Conservation (phyloP, 345 rosid genomes). For the Populus deltoides region DNA sequence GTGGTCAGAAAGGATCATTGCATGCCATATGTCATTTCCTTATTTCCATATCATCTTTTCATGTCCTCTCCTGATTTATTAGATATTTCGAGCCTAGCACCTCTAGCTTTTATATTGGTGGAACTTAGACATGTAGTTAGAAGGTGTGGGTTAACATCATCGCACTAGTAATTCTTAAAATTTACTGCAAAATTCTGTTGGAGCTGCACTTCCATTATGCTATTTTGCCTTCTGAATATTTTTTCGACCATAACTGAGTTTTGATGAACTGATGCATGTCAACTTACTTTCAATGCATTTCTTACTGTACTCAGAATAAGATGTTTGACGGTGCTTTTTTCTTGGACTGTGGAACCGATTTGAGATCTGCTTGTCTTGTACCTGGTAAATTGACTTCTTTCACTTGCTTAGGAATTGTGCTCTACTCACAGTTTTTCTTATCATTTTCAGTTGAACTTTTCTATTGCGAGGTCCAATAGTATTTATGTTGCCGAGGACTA, state of each 20-base stretch:
- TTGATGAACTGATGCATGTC: neutral
- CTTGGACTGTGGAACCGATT: constrained; percentile 72
- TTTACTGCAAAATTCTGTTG: neutral
- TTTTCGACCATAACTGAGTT: neutral
- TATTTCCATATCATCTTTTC: neutral
- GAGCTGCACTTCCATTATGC: neutral
- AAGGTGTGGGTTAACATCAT: too few relatives aligned
- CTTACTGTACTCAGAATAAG: constrained; percentile 42
- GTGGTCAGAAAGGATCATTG: neutral
- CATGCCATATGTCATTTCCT: neutral
- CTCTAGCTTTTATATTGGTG: neutral
- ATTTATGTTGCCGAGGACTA: too few relatives aligned
- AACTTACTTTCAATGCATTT: neutral
- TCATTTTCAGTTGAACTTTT: neutral
- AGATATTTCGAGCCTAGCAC: neutral
- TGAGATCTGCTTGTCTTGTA: constrained; percentile 69
- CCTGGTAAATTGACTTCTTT: constrained; percentile 49
- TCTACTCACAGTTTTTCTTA: neutral
- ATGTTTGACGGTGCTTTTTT: constrained; percentile 68
- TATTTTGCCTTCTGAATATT: neutral
- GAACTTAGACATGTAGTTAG: neutral
- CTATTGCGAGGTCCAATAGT: neutral
- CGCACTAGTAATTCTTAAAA: neutral
- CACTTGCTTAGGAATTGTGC: constrained; percentile 3
- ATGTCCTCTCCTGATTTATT: neutral